Evolutionary conservation across 306 rosid species (phyloP).

Genomic region (Cicer cuneatum): DNA sequence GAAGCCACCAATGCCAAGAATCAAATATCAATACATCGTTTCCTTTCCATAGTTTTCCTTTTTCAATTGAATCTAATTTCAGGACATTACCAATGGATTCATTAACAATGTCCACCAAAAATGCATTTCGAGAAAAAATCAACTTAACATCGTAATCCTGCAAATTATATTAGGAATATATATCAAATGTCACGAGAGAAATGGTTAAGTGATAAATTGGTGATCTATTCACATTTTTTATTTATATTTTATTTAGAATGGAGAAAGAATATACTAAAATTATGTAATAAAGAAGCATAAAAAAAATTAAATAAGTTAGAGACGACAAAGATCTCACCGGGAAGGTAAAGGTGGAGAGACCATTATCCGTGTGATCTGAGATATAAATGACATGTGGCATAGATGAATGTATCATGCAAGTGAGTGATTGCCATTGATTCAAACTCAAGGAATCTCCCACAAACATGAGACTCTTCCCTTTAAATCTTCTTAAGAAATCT

Average conservation of each 20-base stretch:
- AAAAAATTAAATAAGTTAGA: not conserved
- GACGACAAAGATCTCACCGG: conserved; percentile 41
- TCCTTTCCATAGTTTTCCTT: conserved; percentile 50
- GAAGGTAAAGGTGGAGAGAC: conserved; percentile 53
- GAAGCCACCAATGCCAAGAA: conserved; percentile 79
- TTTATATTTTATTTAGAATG: too few relatives aligned
- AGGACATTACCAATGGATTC: conserved; percentile 48
- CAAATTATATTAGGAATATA: not conserved
- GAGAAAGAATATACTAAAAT: too few relatives aligned
- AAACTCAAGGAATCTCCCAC: conserved; percentile 72
- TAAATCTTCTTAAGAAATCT: conserved; percentile 53
- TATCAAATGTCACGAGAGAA: not conserved
- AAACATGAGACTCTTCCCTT: conserved; percentile 58
- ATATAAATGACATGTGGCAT: conserved; percentile 46
- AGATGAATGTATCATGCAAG: conserved; percentile 57
- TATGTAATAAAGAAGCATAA: not conserved
- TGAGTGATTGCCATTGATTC: conserved; percentile 75
- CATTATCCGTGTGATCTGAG: conserved; percentile 10
- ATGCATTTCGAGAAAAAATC: conserved; percentile 52
- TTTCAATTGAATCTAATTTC: conserved; percentile 50
- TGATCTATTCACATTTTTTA: too few relatives aligned
- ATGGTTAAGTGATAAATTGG: too few relatives aligned
- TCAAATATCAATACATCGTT: conserved; percentile 56
- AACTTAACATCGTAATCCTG: conserved; percentile 53
- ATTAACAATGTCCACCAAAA: conserved; percentile 49